phyloP scores from a whole-genome alignment of 768 basidiomycete species.

The Leccinum fibrillosum region DNA sequence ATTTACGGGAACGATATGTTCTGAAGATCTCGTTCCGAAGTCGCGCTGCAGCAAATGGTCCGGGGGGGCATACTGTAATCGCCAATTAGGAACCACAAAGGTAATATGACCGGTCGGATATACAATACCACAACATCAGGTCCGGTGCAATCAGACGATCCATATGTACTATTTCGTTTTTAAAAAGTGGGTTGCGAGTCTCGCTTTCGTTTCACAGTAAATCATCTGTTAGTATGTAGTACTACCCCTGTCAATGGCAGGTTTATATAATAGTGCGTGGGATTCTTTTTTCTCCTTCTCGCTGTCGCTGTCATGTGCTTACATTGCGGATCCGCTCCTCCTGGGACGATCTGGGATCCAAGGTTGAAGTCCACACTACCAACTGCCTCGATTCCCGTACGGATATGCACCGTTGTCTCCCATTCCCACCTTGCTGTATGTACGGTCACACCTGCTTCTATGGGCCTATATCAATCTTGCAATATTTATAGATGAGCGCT shows the following conservation, averaged over 20 bases:
- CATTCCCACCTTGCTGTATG: neutral
- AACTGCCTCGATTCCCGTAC: neutral
- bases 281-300: too few species aligned
- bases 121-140: neutral
- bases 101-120: neutral
- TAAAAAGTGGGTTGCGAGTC: too few species aligned
- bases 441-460: neutral
- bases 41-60: neutral
- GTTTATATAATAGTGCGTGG: too few species aligned
- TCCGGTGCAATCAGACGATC: neutral
- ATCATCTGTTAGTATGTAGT: too few species aligned
- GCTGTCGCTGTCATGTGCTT: too few species aligned
- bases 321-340: too few species aligned
- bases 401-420: neutral
- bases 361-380: too few species aligned
- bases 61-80: neutral
- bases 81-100: neutral
- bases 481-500: neutral
- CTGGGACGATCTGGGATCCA: too few species aligned
- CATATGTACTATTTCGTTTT: too few species aligned
- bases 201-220: too few species aligned
- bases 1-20: neutral
- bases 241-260: too few species aligned
- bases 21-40: neutral
- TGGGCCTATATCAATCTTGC: neutral